Conservation (phyloP, 257 asterid species). For the Nemophila menziesii region DNA sequence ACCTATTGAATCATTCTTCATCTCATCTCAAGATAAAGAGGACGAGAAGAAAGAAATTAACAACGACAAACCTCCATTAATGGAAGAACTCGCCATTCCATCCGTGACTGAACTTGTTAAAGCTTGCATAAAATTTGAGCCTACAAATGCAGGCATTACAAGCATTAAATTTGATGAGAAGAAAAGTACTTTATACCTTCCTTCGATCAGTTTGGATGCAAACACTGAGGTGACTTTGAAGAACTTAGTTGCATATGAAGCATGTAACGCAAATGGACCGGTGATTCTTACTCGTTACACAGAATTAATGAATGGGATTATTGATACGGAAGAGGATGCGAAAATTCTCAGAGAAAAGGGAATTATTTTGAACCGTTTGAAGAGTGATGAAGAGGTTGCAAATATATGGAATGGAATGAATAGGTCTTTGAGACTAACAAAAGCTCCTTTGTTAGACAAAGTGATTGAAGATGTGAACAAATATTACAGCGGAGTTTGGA, state of each 20-base stretch:
- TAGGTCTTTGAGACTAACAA: too few species aligned
- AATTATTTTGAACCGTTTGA: too few species aligned
- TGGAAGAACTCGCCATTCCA: constrained; percentile 14
- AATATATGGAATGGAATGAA: too few species aligned
- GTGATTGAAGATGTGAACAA: too few species aligned
- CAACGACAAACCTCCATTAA: neutral
- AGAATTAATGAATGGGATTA: neutral
- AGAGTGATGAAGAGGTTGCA: too few species aligned
- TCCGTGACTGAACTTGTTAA: constrained; percentile 9
- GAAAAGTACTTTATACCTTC: neutral
- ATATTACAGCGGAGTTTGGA: too few species aligned
- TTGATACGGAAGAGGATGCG: too few species aligned
- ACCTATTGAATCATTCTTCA: neutral
- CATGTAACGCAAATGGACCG: constrained; percentile 1
- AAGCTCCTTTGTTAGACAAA: too few species aligned
- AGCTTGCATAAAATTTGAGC: constrained; percentile 5
- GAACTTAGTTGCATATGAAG: constrained; percentile 1
- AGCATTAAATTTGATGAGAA: constrained; percentile 3
- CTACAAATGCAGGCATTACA: constrained; percentile 6
- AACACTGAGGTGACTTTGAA: neutral
- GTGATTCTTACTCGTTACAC: neutral
- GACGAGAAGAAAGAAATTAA: neutral
- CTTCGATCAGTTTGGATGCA: neutral
- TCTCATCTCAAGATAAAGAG: neutral
- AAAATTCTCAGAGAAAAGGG: too few species aligned